A percentile compares a stretch with the other conserved stretches of the same genome.
Conservation (phyloP, 441 rosid genomes). For the California macrophylla region DNA sequence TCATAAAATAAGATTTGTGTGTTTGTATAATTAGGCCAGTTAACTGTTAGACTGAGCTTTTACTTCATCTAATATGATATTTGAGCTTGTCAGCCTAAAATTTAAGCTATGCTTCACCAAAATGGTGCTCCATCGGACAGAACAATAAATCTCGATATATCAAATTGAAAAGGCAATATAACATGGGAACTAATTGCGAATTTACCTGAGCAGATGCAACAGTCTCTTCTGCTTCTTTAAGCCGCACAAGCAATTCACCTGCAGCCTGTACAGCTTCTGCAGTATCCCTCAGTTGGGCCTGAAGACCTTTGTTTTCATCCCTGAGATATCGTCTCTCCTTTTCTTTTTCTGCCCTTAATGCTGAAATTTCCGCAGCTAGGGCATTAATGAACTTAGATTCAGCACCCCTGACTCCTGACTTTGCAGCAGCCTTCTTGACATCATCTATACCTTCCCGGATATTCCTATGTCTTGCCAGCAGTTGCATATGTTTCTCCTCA, state of each 20-base stretch:
- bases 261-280: conserved; percentile 98
- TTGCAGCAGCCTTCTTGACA: conserved; percentile 83
- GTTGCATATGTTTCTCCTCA: conserved; percentile 81
- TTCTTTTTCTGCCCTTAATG: conserved; percentile 71
- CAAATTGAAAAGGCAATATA: neutral
- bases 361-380: conserved; percentile 87
- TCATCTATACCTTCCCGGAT: conserved; percentile 89
- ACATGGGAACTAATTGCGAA: conserved; percentile 1
- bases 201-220: conserved; percentile 58
- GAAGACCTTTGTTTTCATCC: conserved; percentile 84
- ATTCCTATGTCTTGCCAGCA: conserved; percentile 83
- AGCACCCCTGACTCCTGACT: conserved; percentile 86
- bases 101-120: neutral
- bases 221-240: conserved; percentile 91
- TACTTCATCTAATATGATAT: neutral
- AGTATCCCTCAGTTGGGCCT: conserved; percentile 81
- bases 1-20: too few relatives aligned
- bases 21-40: neutral
- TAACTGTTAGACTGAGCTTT: neutral
- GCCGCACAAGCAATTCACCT: conserved; percentile 84
- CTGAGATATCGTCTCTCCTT: conserved; percentile 72
- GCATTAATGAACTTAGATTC: conserved; percentile 90
- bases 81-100: neutral
- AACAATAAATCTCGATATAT: neutral
- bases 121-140: neutral